Evolutionary conservation across 495 filamentous ascomycete species (phyloP), one percentile per base, ranked within the genome.

Genomic region (Talaromyces adpressus): DNA sequence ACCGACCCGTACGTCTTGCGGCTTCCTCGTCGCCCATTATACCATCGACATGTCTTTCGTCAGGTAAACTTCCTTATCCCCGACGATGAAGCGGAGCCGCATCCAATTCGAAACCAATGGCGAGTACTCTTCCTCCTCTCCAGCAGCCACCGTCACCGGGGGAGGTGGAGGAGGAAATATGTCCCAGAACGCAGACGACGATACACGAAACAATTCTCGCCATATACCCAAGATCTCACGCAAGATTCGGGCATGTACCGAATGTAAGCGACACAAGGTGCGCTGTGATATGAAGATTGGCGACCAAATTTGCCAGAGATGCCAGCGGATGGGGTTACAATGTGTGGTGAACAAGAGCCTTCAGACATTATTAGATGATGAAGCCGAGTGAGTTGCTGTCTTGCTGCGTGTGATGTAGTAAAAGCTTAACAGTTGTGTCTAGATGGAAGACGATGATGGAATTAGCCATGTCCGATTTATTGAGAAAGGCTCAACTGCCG

Each of bases 291-390:
- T 84, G 79, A 77, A 75, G 63, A 68, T 71, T 39, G 75, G 75
- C 23, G 78, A 81, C 36, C 68, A 74, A 53, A 66, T 70, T 22
- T 84, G 82, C 64, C 75, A 77, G 51, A 66, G 82, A 59, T 84
- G 82, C 70, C 73, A 70, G 32, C 80, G 81, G 61, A 80, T 81
- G 73, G 76, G 75, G 5, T 64, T 84, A 53, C 77, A 81, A 53
- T 84, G 82, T 65, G 68, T 81, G 51, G 78, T 84, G 39, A 83
- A 84, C 66, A 83, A 84, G 63, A 83, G 79, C 60, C 74, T 84
- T 6, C 82, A 84, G 64, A 83, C 80, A 18, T 69, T 84, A 61
- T 71, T 84, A 41, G 75, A 80, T 57, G 77, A 83, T 66, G 80
- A 82, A 70, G 75, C 77, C 20, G 76, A 79, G 74, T 82, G 64